Evolutionary conservation across 176 grass and related monocot species (phyloP).

Genomic region (Triticum dicoccoides): DNA sequence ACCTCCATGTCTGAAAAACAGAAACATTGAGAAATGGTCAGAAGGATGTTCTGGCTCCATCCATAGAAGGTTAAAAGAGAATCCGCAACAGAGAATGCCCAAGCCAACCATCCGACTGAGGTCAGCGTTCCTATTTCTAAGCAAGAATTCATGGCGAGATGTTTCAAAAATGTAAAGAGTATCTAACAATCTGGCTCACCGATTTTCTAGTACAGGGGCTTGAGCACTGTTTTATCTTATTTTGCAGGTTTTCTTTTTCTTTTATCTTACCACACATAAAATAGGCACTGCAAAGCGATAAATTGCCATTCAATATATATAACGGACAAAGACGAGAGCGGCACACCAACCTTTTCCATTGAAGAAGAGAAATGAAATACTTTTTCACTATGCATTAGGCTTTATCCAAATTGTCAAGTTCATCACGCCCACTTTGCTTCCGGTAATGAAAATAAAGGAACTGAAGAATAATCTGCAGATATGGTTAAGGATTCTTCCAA

Average conservation of each 20-base stretch:
- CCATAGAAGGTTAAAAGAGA: not conserved
- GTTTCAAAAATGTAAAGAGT: not conserved
- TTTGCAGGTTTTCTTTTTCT: not conserved
- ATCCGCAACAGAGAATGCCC: not conserved
- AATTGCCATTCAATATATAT: not conserved
- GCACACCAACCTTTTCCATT: constrained; percentile 2
- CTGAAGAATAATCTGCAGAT: constrained; percentile 52
- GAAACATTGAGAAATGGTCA: not conserved
- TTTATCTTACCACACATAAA: not conserved
- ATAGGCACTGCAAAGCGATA: not conserved
- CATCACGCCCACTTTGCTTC: constrained; percentile 19
- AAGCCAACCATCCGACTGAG: not conserved
- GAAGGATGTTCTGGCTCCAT: not conserved
- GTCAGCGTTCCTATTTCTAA: not conserved
- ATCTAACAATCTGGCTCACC: not conserved
- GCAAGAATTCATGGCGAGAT: not conserved
- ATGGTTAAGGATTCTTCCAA: constrained; percentile 35
- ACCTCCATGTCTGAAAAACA: constrained; percentile 24
- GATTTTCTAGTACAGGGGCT: not conserved
- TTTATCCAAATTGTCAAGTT: constrained; percentile 31
- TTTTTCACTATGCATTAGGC: constrained; percentile 3
- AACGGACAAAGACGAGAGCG: not conserved
- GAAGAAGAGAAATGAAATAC: not conserved
- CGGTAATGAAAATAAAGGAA: constrained; percentile 56
- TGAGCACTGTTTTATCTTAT: not conserved